Conservation (phyloP, 2,329 filamentous ascomycete genomes). For the Exophiala sideris region DNA sequence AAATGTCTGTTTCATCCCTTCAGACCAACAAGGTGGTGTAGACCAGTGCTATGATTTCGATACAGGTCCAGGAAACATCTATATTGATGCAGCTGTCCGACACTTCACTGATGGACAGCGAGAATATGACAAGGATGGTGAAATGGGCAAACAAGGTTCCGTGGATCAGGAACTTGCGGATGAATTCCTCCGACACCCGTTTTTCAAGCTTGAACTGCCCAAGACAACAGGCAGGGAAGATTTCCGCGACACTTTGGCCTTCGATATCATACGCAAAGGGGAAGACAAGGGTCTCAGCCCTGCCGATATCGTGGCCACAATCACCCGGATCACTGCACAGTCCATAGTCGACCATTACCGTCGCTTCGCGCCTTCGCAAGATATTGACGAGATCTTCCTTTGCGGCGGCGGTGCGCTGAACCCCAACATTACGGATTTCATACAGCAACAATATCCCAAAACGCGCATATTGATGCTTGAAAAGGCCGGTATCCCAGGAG, state of each 20-base stretch:
- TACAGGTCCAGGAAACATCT: conserved; percentile 55
- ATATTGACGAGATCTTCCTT: conserved; percentile 57
- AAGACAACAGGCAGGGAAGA: conserved; percentile 60
- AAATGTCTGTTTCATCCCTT: conserved; percentile 57
- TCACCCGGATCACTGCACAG: conserved; percentile 59
- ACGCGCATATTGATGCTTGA: conserved; percentile 55
- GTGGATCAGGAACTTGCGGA: conserved; percentile 53
- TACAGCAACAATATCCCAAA: conserved; percentile 49
- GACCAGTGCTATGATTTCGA: conserved; percentile 51
- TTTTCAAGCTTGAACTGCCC: conserved; percentile 51
- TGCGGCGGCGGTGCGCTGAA: conserved; percentile 60
- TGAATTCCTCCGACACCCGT: conserved; percentile 49
- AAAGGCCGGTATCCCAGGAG: conserved; percentile 55
- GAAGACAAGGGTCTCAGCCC: conserved; percentile 43
- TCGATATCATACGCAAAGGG: conserved; percentile 49
- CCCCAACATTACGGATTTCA: conserved; percentile 54
- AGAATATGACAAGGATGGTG: conserved; percentile 53
- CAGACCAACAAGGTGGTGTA: conserved; percentile 38
- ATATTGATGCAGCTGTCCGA: conserved; percentile 56
- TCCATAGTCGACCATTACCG: conserved; percentile 53
- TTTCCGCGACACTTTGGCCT: conserved; percentile 56
- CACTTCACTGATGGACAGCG: conserved; percentile 51
- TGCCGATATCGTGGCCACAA: conserved; percentile 56
- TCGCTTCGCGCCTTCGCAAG: conserved; percentile 36
- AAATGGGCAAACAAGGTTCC: conserved; percentile 48